A percentile compares a stretch with the other conserved stretches of the same genome.
Conservation (phyloP, 345 rosid genomes). For the Syzygium aqueum region DNA sequence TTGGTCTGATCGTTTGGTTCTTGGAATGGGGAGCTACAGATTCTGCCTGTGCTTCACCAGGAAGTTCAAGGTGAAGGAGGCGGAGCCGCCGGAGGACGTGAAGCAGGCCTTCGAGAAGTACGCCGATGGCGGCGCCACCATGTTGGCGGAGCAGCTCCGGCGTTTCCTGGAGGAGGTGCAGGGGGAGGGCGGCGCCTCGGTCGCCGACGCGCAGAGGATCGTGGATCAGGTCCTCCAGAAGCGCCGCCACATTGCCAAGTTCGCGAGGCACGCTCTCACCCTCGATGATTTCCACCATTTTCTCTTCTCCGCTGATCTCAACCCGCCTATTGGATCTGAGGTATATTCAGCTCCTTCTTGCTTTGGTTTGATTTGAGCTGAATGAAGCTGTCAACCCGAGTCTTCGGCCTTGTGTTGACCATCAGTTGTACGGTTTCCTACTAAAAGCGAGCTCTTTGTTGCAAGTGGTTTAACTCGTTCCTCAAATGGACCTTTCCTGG, state of each 20-base stretch:
- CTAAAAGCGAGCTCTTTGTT: neutral
- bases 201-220: conserved; percentile 45
- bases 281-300: conserved; percentile 62
- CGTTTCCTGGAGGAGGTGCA: conserved; percentile 49
- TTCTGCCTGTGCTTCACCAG: conserved; percentile 63
- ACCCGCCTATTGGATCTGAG: conserved; percentile 46
- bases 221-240: conserved; percentile 41
- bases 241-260: conserved; percentile 57
- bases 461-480: neutral
- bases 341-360: conserved; percentile 5
- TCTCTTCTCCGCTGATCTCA: conserved; percentile 52
- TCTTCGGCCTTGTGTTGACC: neutral
- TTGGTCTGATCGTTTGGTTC: neutral
- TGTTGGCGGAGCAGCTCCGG: conserved; percentile 63
- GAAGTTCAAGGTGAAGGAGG: conserved; percentile 55
- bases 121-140: conserved; percentile 39
- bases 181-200: conserved; percentile 16
- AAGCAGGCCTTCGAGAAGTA: conserved; percentile 43
- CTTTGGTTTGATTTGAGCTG: neutral
- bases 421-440: neutral
- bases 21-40: conserved; percentile 54
- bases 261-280: conserved; percentile 48
- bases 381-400: neutral
- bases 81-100: conserved; percentile 61
- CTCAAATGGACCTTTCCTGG: neutral